These are phyloP conservation scores for Litsea cubeba DNA, from an alignment of 164 flowering plant genomes.

Conservation along the genomic window DNA sequence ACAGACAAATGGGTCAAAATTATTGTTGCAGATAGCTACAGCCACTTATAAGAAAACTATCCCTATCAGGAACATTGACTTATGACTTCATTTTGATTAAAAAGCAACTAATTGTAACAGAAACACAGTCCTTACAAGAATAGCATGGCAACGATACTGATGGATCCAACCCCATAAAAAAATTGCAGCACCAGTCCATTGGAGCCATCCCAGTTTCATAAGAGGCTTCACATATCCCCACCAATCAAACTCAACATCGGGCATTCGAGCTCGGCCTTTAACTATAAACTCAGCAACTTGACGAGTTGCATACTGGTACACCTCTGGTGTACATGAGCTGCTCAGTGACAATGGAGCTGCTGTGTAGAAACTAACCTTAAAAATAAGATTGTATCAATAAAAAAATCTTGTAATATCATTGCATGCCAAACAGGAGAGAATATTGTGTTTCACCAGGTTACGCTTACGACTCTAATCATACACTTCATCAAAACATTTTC, in stretches of 20 bases:
- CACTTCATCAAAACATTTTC: no score
- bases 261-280: conserved; percentile 41
- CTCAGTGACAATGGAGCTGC: conserved; percentile 87
- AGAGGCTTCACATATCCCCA: conserved; percentile 51
- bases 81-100: background rate
- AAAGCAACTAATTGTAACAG: conserved; percentile 1
- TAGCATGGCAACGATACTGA: conserved; percentile 73
- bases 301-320: conserved; percentile 29
- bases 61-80: background rate
- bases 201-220: conserved; percentile 49
- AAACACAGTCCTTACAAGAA: conserved; percentile 54
- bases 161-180: conserved; percentile 89
- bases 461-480: no score
- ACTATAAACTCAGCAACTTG: conserved; percentile 43
- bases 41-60: background rate
- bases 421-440: background rate
- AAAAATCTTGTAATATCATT: background rate
- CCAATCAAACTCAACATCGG: conserved; percentile 36
- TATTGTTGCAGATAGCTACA: background rate
- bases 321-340: conserved; percentile 45
- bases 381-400: conserved; percentile 11
- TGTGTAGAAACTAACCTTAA: conserved; percentile 57
- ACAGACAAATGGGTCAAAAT: background rate
- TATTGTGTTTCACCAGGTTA: no score
- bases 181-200: conserved; percentile 69